Evolutionary conservation across 192 early-diverging fungal species (phyloP).

Genomic region (Coemansia asiatica): DNA sequence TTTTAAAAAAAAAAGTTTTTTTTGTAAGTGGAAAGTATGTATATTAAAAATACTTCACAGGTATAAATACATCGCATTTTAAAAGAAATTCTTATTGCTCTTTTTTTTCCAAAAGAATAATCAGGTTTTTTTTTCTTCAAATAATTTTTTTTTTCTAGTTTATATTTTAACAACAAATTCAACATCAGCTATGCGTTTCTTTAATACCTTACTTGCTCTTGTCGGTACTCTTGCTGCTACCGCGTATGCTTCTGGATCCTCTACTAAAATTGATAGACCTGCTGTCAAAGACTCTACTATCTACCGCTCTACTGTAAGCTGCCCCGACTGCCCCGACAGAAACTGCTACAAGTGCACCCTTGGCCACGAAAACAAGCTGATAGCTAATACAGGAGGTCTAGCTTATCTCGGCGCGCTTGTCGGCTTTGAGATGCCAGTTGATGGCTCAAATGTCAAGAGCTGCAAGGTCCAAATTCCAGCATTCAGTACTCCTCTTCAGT

Average conservation of each 20-base stretch:
- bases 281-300: slow-evolving; percentile 55
- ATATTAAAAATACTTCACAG: neutral
- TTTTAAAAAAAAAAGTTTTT: too few relatives aligned
- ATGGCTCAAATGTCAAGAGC: slow-evolving; percentile 18
- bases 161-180: neutral
- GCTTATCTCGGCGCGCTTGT: slow-evolving; percentile 31
- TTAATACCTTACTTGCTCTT: neutral
- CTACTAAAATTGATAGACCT: slow-evolving; percentile 5
- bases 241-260: neutral
- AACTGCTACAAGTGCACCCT: slow-evolving; percentile 55
- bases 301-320: slow-evolving; percentile 43
- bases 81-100: neutral
- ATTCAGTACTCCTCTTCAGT: slow-evolving; percentile 23
- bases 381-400: slow-evolving; percentile 37
- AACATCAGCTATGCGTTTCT: neutral
- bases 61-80: neutral
- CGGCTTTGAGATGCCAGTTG: slow-evolving; percentile 36
- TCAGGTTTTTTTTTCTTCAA: neutral
- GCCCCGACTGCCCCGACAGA: slow-evolving; percentile 39
- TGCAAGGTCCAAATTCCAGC: slow-evolving; percentile 47
- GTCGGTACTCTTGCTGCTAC: slow-evolving; percentile 3
- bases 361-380: slow-evolving; percentile 29
- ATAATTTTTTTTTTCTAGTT: neutral
- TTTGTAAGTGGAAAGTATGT: too few relatives aligned
- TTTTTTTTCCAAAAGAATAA: neutral